Base-by-base conservation (phyloP, 1,284 basidiomycete species). In the Stygiomarasmius scandens region DNA sequence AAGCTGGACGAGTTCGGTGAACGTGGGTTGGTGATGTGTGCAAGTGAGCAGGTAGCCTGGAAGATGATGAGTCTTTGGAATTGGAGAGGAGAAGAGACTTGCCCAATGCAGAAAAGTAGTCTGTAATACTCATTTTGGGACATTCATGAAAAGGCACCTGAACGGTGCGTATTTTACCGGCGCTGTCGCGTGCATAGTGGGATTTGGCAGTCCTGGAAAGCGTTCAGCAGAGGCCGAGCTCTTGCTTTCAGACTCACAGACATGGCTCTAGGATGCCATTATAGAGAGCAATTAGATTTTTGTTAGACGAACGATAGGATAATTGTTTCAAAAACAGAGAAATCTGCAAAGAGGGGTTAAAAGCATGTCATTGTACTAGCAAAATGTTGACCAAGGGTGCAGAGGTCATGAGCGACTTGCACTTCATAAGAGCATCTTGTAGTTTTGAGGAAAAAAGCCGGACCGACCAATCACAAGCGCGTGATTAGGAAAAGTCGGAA, bases 71-170 rank as follows among this genome's bases (percentile, higher is more conserved):
- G 11, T 25, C 44, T 41, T 55, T 2, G 36, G 49, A 43, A 11
- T 5, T 32, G 24, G 22, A 10, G n/a, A n/a, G n/a, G n/a, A n/a
- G n/a, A n/a, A n/a, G n/a, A n/a, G n/a, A n/a, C 58, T 49, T 44
- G 56, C 61, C 61, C n/a, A 62, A 48, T 38, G 52, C 61, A 50
- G 61, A 62, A 41, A 62, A 62, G 46, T 62, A 62, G 53, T 62
- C 61, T 11, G 56, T 43, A 11, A 62, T 59, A 3, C 27, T 27
- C 49, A 59, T 46, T 10, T 38, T 29, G 20, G 29, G 34, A 49
- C 57, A 47, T 41, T 62, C 61, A 27, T 62, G 61, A 29, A 51
- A 62, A 12, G 55, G 55, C 12, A 59, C 49, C n/a, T 47, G 43
- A 34, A 62, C 55, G n/a, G 45, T 55, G 20, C 25, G 41, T 20